Conservation (phyloP, 805 yeast genomes). For the Kuraishia piskuri region DNA sequence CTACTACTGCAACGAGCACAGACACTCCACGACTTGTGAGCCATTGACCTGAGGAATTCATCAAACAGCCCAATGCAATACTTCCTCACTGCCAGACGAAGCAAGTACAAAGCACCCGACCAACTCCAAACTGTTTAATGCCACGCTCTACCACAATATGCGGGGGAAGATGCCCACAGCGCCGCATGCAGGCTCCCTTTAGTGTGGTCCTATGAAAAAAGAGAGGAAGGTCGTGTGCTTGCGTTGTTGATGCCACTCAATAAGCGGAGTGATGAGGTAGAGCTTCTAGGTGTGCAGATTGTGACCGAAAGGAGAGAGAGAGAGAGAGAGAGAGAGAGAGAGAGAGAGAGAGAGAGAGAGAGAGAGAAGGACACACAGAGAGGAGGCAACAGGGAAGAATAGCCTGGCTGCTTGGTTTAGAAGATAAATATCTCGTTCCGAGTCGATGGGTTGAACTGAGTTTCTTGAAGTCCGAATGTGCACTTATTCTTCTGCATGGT, state of each 20-base stretch:
- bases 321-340: no score
- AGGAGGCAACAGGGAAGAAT: no score
- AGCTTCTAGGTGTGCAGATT: no score
- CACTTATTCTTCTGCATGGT: no score
- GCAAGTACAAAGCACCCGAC: background rate
- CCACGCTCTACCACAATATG: background rate
- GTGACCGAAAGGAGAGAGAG: no score
- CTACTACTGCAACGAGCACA: background rate
- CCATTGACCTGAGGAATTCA: background rate
- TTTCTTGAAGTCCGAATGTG: no score
- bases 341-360: no score
- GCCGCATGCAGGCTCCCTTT: background rate
- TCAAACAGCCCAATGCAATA: background rate
- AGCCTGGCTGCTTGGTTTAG: no score
- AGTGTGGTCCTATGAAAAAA: background rate
- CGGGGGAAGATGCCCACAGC: background rate
- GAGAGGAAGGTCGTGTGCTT: background rate
- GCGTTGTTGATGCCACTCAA: background rate
- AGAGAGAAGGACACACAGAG: no score
- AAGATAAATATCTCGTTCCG: no score
- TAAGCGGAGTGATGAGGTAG: background rate
- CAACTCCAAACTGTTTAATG: background rate
- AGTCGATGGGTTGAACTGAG: no score
- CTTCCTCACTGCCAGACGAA: background rate
- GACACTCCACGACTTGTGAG: background rate